Evolutionary conservation across 2,329 filamentous ascomycete genomes (phyloP).

Genomic region (Pyricularia pennisetigena): DNA sequence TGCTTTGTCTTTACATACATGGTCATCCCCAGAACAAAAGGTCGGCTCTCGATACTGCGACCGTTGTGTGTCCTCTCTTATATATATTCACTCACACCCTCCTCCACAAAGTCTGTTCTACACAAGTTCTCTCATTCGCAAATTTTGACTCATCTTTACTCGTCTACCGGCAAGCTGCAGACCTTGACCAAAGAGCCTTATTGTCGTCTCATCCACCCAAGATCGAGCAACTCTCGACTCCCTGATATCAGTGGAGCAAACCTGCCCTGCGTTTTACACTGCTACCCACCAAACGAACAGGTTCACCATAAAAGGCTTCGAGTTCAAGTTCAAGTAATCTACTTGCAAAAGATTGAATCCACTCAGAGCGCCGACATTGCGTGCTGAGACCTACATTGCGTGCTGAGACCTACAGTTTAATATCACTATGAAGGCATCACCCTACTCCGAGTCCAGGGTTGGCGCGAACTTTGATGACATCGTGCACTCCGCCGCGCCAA

Average conservation of each 20-base stretch:
- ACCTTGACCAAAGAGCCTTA: neutral
- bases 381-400: neutral
- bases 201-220: neutral
- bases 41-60: neutral
- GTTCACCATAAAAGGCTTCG: too few species aligned
- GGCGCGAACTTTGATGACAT: neutral
- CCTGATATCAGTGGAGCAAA: neutral
- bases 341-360: neutral
- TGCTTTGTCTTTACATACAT: neutral
- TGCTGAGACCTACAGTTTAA: neutral
- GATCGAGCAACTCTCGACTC: neutral
- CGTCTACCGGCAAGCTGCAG: neutral
- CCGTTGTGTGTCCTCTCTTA: neutral
- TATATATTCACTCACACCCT: neutral
- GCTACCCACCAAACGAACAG: too few species aligned
- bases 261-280: neutral
- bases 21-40: neutral
- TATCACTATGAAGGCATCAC: neutral
- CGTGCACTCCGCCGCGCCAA: neutral
- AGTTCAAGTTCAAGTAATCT: neutral
- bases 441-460: neutral
- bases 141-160: neutral
- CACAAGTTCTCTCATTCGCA: neutral
- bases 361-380: neutral
- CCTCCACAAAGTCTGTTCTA: neutral